phyloP scores from a whole-genome alignment of 2,329 filamentous ascomycete species.

The Lizonia empirigonia region DNA sequence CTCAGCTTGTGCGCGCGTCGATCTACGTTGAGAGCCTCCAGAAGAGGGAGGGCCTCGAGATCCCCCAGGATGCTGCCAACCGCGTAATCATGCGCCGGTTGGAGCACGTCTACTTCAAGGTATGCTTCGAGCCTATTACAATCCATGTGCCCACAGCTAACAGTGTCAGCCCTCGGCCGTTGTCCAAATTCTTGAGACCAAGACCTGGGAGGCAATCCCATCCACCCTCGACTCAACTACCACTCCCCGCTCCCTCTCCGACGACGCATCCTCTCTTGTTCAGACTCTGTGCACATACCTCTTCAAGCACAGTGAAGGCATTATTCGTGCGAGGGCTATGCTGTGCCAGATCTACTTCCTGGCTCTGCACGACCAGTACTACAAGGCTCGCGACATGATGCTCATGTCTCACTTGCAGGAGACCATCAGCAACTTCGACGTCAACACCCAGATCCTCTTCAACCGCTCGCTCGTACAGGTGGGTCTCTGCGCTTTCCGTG shows the following conservation, averaged over 20 bases:
- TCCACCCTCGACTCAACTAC: conserved; percentile 74
- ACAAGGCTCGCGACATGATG: conserved; percentile 98
- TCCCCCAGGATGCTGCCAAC: conserved; percentile 86
- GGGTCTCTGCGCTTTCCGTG: conserved; percentile 96
- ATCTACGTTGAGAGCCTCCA: conserved; percentile 86
- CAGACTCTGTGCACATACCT: conserved; percentile 92
- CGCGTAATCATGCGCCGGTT: conserved; percentile 90
- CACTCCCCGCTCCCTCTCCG: conserved; percentile 71
- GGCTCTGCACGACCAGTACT: conserved; percentile 96
- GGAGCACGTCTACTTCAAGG: conserved; percentile 99
- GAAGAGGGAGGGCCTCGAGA: conserved; percentile 71
- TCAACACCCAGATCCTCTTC: conserved; percentile 97
- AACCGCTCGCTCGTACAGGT: conserved; percentile 98
- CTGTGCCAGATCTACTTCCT: conserved; percentile 98
- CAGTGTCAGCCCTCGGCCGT: conserved; percentile 77
- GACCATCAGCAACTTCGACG: conserved; percentile 94
- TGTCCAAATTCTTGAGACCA: conserved; percentile 90
- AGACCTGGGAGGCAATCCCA: conserved; percentile 84
- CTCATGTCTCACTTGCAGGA: conserved; percentile 99
- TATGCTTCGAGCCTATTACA: conserved; percentile 44
- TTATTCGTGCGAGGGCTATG: conserved; percentile 95
- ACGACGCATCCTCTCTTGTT: conserved; percentile 77
- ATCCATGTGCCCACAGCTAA: conserved; percentile 25
- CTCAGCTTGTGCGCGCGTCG: conserved; percentile 84
- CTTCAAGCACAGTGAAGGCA: conserved; percentile 92